phyloP scores from a whole-genome alignment of 805 yeast species.

The Lipomyces starkeyi region DNA sequence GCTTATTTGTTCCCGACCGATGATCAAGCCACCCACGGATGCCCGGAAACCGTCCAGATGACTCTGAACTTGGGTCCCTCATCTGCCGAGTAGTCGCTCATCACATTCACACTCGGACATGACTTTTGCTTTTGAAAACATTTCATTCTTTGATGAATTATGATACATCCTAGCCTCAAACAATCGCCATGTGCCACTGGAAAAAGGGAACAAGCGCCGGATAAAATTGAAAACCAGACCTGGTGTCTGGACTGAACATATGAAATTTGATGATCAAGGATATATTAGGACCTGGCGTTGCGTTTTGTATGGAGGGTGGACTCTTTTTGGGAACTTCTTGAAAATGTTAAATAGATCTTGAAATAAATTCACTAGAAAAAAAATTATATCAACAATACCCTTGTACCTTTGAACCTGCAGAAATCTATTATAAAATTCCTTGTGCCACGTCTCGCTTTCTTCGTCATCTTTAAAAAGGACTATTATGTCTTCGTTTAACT shows the following conservation, averaged over 20 bases:
- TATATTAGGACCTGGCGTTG: not conserved
- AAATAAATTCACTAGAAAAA: not conserved
- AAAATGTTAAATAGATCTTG: not conserved
- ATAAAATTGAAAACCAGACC: not conserved
- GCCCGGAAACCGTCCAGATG: not conserved
- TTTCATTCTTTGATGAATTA: not conserved
- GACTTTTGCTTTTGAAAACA: not conserved
- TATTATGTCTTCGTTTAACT: not conserved
- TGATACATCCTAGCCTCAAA: not conserved
- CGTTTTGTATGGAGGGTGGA: not conserved
- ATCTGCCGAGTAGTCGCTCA: not conserved
- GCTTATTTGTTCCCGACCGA: not conserved
- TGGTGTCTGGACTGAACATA: slow-evolving; percentile 1
- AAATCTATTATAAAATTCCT: not conserved
- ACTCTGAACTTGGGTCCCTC: not conserved
- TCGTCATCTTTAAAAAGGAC: not conserved
- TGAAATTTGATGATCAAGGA: not conserved
- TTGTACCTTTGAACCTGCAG: not conserved
- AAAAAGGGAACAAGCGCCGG: not conserved
- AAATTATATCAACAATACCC: not conserved
- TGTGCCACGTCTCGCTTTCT: not conserved
- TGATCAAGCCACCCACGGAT: not conserved
- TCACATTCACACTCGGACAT: not conserved
- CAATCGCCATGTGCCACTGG: not conserved
- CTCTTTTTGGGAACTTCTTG: not conserved